A percentile compares a stretch with the other conserved stretches of the same genome.
phyloP scores from a whole-genome alignment of 2,329 filamentous ascomycete species.

The Zasmidium cellare region DNA sequence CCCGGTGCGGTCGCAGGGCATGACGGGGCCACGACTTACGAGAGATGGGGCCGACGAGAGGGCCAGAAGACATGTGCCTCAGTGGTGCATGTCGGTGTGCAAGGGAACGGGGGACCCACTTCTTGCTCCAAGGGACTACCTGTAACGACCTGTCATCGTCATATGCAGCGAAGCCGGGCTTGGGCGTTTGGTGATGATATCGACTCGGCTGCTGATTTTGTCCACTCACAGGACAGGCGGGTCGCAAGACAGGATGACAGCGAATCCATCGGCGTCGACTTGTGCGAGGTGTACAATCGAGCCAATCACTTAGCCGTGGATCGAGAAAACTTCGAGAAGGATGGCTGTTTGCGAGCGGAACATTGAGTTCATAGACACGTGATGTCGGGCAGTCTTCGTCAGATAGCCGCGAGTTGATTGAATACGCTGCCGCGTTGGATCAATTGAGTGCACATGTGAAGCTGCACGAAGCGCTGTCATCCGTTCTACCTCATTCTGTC shows the following conservation, averaged over 20 bases:
- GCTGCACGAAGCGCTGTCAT: not conserved
- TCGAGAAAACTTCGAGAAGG: not conserved
- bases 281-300: not conserved
- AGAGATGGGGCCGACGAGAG: too few relatives aligned
- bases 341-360: not conserved
- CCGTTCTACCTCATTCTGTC: not conserved
- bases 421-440: not conserved
- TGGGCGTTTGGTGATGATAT: not conserved
- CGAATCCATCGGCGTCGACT: not conserved
- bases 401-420: not conserved
- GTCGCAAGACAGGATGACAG: not conserved
- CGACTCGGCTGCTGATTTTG: not conserved
- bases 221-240: not conserved
- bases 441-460: not conserved
- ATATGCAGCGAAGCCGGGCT: too few relatives aligned
- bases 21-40: too few relatives aligned
- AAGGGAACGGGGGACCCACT: not conserved
- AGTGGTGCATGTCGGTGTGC: not conserved
- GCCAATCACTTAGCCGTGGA: not conserved
- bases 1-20: too few relatives aligned
- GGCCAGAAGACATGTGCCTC: not conserved
- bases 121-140: not conserved
- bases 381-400: not conserved
- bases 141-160: too few relatives aligned
- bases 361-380: not conserved